These are phyloP conservation scores for Xerocomus spinulosus DNA, from an alignment of 768 basidiomycete species.

Conservation along the genomic window DNA sequence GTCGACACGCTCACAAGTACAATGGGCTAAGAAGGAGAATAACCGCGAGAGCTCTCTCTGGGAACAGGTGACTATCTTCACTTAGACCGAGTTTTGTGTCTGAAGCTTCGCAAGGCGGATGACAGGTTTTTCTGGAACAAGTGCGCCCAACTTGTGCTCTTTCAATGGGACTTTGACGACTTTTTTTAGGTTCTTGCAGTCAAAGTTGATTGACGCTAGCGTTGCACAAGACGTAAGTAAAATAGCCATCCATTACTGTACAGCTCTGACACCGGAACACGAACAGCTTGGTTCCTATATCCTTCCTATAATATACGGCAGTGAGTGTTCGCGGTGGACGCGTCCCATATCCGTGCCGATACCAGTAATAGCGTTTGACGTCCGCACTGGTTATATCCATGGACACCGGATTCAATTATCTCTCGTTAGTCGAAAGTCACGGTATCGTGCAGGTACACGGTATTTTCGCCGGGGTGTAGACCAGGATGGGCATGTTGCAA, in stretches of 20 bases:
- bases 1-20: slow-evolving; percentile 81
- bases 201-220: slow-evolving; percentile 54
- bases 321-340: slow-evolving; percentile 48
- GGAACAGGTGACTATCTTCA: slow-evolving; percentile 58
- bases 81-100: background rate
- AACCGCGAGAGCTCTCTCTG: slow-evolving; percentile 59
- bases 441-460: slow-evolving; percentile 92
- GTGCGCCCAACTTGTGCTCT: slow-evolving; percentile 16
- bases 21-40: slow-evolving; percentile 55
- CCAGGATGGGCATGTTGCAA: slow-evolving; percentile 83
- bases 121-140: slow-evolving; percentile 99
- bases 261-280: slow-evolving; percentile 8
- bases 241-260: background rate
- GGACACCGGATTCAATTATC: slow-evolving; percentile 76
- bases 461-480: slow-evolving; percentile 96
- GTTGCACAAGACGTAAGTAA: slow-evolving; percentile 61
- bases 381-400: slow-evolving; percentile 70
- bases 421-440: slow-evolving; percentile 90
- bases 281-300: slow-evolving; percentile 81
- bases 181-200: slow-evolving; percentile 47
- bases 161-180: slow-evolving; percentile 4
- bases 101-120: slow-evolving; percentile 60
- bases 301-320: slow-evolving; percentile 91
- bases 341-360: slow-evolving; percentile 1
- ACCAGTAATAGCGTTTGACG: slow-evolving; percentile 67